Evolutionary conservation across 371 early-diverging fungal species (phyloP).

Genomic region (Mortierella sp.): DNA sequence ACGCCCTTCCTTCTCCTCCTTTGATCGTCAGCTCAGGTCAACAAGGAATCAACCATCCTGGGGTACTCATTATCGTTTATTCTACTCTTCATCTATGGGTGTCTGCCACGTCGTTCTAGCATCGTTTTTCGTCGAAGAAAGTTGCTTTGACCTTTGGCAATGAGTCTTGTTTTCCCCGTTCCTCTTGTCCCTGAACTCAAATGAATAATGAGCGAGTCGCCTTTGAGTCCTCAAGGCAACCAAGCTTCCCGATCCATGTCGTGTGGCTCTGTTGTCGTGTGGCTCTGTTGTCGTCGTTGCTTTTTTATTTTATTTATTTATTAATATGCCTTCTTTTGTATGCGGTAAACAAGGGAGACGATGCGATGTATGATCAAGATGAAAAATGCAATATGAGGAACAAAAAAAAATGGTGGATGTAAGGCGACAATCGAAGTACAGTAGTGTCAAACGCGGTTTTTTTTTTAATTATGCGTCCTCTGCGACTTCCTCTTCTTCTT

Average conservation of each 20-base stretch:
- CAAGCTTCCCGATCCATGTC: not conserved
- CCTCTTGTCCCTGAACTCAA: constrained; percentile 3
- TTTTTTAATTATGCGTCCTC: constrained; percentile 3
- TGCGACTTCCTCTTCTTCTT: constrained; percentile 20
- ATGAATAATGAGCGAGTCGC: not conserved
- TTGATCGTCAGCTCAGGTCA: not conserved
- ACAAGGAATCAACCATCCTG: not conserved
- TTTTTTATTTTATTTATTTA: too few relatives aligned
- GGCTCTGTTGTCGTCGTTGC: too few relatives aligned
- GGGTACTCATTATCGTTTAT: constrained; percentile 3
- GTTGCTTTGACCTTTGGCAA: not conserved
- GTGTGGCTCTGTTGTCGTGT: not conserved
- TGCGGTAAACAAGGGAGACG: not conserved
- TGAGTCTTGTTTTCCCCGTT: not conserved
- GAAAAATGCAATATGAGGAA: not conserved
- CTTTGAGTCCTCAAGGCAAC: not conserved
- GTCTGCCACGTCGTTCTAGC: not conserved
- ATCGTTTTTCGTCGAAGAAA: not conserved
- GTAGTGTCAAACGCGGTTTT: not conserved
- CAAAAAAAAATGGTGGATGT: not conserved
- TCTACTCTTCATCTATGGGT: not conserved
- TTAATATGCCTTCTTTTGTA: not conserved
- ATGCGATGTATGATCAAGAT: not conserved
- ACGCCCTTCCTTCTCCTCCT: not conserved
- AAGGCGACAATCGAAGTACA: not conserved